A percentile compares a stretch with the other conserved stretches of the same genome.
phyloP scores from a whole-genome alignment of 495 filamentous ascomycete genomes.

The Choiromyces venosus region DNA sequence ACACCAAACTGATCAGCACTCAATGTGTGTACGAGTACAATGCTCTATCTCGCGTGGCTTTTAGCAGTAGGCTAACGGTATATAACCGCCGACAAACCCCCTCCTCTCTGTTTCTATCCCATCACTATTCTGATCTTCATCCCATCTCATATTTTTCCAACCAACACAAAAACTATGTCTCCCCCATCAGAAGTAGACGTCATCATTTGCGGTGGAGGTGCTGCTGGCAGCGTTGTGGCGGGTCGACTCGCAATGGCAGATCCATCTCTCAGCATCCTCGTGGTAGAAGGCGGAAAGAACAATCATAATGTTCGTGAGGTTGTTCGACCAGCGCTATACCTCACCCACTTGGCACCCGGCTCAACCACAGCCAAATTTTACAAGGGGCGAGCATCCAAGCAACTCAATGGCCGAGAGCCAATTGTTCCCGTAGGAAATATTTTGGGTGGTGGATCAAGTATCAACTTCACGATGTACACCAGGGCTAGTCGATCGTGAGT shows the following conservation, averaged over 20 bases:
- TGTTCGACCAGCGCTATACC: constrained; percentile 44
- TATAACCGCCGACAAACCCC: not conserved
- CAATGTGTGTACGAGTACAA: not conserved
- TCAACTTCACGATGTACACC: constrained; percentile 58
- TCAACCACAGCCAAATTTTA: constrained; percentile 34
- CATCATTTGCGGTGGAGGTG: constrained; percentile 44
- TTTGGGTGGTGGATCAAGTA: constrained; percentile 56
- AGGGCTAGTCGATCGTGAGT: constrained; percentile 42
- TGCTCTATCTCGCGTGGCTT: not conserved
- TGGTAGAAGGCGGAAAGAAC: constrained; percentile 51
- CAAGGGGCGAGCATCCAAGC: constrained; percentile 35
- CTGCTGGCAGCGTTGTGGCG: constrained; percentile 50
- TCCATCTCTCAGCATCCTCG: constrained; percentile 49
- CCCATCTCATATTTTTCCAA: not conserved
- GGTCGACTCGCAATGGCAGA: constrained; percentile 50
- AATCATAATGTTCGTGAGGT: constrained; percentile 49
- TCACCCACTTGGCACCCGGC: constrained; percentile 21
- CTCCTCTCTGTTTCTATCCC: not conserved
- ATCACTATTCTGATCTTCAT: not conserved
- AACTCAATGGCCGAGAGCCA: constrained; percentile 48
- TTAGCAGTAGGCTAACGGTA: not conserved
- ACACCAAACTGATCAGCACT: no score
- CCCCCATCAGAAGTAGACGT: constrained; percentile 34
- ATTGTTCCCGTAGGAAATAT: constrained; percentile 52
- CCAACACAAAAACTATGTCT: constrained; percentile 21